phyloP scores from a whole-genome alignment of 1,139 yeast genomes.

The Suhomyces wounanorum region DNA sequence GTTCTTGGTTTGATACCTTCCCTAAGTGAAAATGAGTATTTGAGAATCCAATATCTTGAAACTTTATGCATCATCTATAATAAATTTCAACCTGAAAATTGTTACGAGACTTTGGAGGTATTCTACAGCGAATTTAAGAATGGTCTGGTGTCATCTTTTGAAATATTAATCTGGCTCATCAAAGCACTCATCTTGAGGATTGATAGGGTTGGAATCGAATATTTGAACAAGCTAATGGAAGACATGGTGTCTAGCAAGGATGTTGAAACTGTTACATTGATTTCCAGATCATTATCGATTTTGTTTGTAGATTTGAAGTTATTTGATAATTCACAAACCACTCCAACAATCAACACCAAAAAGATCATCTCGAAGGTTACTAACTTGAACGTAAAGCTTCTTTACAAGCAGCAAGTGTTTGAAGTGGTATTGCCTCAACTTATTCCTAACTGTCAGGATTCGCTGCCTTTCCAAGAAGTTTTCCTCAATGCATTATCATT shows the following conservation, averaged over 20 bases:
- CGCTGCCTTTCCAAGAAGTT: conserved; percentile 29
- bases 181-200: conserved; percentile 69
- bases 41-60: conserved; percentile 61
- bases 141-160: conserved; percentile 33
- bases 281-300: conserved; percentile 62
- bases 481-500: conserved; percentile 68
- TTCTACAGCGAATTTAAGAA: conserved; percentile 3
- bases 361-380: conserved; percentile 48
- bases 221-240: conserved; percentile 33
- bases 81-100: conserved; percentile 26
- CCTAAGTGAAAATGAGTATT: conserved; percentile 22
- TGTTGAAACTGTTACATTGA: conserved; percentile 16
- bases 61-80: conserved; percentile 60
- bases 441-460: conserved; percentile 35
- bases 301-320: conserved; percentile 66
- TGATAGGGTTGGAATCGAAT: conserved; percentile 48
- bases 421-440: conserved; percentile 54
- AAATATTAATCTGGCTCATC: conserved; percentile 64
- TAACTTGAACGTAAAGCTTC: conserved; percentile 59
- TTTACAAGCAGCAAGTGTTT: conserved; percentile 81
- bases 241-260: conserved; percentile 13
- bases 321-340: conserved; percentile 41
- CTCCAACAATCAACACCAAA: conserved; percentile 23
- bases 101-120: background rate
- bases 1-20: conserved; percentile 22